phyloP scores from a whole-genome alignment of 768 basidiomycete species.

The Psilocybe tampanensis region DNA sequence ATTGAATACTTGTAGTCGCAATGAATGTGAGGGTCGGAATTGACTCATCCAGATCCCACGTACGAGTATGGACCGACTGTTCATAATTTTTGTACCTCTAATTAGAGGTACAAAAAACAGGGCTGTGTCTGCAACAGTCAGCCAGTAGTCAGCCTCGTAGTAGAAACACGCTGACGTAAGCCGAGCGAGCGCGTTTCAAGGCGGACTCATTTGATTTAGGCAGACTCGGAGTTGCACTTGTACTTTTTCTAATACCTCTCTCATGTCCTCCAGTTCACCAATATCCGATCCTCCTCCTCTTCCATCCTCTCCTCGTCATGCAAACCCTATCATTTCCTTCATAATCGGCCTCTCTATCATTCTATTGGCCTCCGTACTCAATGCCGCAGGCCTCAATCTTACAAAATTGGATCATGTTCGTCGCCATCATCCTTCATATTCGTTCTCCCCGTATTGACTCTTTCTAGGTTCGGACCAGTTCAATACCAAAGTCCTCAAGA shows the following conservation, averaged over 20 bases:
- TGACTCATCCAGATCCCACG: too few relatives aligned
- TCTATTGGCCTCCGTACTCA: conserved; percentile 80
- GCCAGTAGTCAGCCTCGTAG: too few relatives aligned
- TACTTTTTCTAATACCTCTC: not conserved
- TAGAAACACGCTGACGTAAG: not conserved
- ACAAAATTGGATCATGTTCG: conserved; percentile 92
- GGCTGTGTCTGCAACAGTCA: not conserved
- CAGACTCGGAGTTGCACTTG: too few relatives aligned
- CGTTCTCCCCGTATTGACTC: not conserved
- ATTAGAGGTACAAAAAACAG: too few relatives aligned
- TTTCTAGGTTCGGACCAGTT: conserved; percentile 66
- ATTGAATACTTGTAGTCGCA: too few relatives aligned
- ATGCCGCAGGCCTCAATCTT: conserved; percentile 91
- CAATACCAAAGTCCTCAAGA: conserved; percentile 75
- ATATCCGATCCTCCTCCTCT: conserved; percentile 15
- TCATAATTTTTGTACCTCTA: too few relatives aligned
- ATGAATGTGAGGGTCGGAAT: too few relatives aligned
- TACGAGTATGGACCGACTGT: too few relatives aligned
- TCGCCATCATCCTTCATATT: conserved; percentile 12
- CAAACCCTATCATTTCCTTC: conserved; percentile 67
- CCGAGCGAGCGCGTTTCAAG: not conserved
- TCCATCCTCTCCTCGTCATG: conserved; percentile 25
- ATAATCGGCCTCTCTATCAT: conserved; percentile 88
- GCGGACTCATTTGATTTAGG: not conserved
- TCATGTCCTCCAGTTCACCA: conserved; percentile 19